Conservation (phyloP, 208 protist species). For the Leishmania arabica region DNA sequence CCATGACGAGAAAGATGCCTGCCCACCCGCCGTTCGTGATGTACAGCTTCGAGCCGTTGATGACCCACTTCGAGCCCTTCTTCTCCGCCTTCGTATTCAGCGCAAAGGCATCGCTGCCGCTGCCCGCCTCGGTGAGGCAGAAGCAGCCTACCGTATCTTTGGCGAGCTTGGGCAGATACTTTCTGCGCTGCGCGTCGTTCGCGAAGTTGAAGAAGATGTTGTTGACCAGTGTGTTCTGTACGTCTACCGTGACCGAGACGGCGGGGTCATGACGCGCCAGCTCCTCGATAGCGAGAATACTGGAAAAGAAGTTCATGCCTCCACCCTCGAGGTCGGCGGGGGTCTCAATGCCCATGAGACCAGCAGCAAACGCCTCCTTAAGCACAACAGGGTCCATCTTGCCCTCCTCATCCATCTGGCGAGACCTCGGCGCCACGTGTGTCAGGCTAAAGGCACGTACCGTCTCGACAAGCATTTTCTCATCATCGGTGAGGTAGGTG, state of each 20-base stretch:
- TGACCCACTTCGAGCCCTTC: conserved; percentile 84
- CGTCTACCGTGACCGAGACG: conserved; percentile 87
- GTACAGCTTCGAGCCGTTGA: conserved; percentile 95
- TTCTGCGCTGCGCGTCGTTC: conserved; percentile 73
- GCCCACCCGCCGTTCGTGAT: conserved; percentile 94
- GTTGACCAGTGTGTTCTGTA: conserved; percentile 94
- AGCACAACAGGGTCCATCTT: conserved; percentile 70
- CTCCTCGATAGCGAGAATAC: conserved; percentile 88
- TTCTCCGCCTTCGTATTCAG: conserved; percentile 87
- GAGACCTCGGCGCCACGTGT: conserved; percentile 62
- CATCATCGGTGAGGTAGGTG: conserved; percentile 62
- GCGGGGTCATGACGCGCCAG: conserved; percentile 87
- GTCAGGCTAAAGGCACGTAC: conserved; percentile 71
- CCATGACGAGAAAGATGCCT: conserved; percentile 94
- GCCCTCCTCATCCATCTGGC: conserved; percentile 82
- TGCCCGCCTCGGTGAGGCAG: conserved; percentile 86
- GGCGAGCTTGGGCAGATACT: conserved; percentile 91
- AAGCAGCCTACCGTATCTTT: conserved; percentile 87
- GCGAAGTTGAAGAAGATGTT: conserved; percentile 85
- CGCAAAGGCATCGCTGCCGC: conserved; percentile 93
- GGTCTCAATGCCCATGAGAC: conserved; percentile 90
- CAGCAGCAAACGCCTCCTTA: conserved; percentile 72
- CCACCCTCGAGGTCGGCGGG: conserved; percentile 61
- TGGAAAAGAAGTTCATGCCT: conserved; percentile 77
- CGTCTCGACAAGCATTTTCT: conserved; percentile 69